A percentile compares a stretch with the other conserved stretches of the same genome.
Conservation (phyloP, 345 rosid genomes). For the Firmiana major region DNA sequence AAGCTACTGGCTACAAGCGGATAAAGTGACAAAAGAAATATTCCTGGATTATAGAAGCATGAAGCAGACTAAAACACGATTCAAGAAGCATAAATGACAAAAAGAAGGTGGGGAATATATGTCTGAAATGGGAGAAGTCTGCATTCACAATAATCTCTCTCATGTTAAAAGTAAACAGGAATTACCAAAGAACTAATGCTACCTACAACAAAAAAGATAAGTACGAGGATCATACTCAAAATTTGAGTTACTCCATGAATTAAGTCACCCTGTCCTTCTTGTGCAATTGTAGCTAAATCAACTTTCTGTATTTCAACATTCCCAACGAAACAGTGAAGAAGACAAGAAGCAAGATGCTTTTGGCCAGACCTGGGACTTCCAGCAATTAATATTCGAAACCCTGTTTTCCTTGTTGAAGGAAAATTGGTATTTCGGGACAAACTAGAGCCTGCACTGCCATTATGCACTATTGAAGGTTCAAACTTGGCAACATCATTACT, state of each 20-base stretch:
- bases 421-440: constrained; percentile 30
- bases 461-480: constrained; percentile 30
- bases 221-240: constrained; percentile 55
- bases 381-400: constrained; percentile 71
- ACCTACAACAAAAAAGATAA: not conserved
- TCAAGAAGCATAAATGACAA: not conserved
- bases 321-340: constrained; percentile 81
- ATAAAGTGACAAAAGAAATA: not conserved
- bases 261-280: constrained; percentile 89
- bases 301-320: constrained; percentile 80
- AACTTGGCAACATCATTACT: constrained; percentile 26
- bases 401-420: constrained; percentile 48
- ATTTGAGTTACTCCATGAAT: constrained; percentile 76
- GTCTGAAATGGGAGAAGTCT: not conserved
- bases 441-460: constrained; percentile 25
- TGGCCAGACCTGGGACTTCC: constrained; percentile 88
- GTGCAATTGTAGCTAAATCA: constrained; percentile 85
- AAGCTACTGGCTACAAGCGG: not conserved
- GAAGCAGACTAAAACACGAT: not conserved
- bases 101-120: not conserved
- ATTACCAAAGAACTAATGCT: not conserved
- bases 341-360: constrained; percentile 87
- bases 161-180: not conserved
- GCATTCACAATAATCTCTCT: not conserved
- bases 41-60: not conserved